Percentiles rank a stretch among this genome's conserved stretches.
These are phyloP conservation scores for Entrophospora sp. DNA, from an alignment of 192 early-diverging fungal genomes.

Conservation along the genomic window DNA sequence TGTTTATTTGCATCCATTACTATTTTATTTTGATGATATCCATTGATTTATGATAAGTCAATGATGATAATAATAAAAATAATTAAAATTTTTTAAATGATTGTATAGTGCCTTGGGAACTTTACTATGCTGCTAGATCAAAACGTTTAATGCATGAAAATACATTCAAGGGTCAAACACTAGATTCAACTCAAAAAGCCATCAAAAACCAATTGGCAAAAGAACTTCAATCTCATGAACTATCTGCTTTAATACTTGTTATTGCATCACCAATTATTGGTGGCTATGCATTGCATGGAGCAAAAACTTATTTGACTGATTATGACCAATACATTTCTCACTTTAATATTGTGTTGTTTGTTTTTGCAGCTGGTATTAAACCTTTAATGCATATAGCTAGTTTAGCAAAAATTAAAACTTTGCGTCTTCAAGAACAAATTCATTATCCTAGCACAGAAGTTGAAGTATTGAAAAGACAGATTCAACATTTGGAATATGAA, in stretches of 20 bases:
- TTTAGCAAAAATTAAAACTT: conserved; percentile 38
- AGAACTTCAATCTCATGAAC: conserved; percentile 42
- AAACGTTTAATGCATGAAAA: conserved; percentile 33
- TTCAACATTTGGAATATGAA: conserved; percentile 44
- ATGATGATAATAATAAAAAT: no score
- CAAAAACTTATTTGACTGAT: conserved; percentile 39
- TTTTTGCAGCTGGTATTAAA: conserved; percentile 44
- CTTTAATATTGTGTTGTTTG: conserved; percentile 49
- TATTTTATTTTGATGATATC: background rate
- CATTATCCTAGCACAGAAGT: conserved; percentile 42
- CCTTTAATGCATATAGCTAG: conserved; percentile 42
- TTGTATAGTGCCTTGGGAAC: conserved; percentile 47
- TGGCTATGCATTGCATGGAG: conserved; percentile 45
- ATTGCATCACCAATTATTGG: conserved; percentile 44
- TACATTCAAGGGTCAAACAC: conserved; percentile 11
- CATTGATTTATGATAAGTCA: background rate
- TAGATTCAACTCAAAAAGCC: conserved; percentile 27
- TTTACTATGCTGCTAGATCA: conserved; percentile 45
- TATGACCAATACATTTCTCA: conserved; percentile 46
- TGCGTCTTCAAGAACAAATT: conserved; percentile 45
- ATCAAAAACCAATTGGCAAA: conserved; percentile 24
- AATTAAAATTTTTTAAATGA: background rate
- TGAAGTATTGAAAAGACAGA: conserved; percentile 31
- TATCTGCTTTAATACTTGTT: conserved; percentile 38
- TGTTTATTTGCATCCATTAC: background rate